phyloP scores from a whole-genome alignment of 2,329 filamentous ascomycete species.

The Graphilbum sp. region DNA sequence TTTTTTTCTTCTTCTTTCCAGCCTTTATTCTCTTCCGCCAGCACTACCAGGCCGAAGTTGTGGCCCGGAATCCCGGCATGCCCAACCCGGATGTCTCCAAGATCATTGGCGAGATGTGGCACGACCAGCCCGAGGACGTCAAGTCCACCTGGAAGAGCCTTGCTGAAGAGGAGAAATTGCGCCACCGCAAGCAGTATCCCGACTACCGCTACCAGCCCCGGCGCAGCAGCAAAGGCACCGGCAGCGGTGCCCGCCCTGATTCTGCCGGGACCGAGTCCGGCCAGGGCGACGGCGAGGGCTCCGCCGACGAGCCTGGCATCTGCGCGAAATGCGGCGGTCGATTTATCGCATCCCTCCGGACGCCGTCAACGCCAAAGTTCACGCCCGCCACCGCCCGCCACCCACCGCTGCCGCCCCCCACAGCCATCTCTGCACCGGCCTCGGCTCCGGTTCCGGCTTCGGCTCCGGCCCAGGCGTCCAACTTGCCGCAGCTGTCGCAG shows the following conservation, averaged over 20 bases:
- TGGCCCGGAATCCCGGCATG: conserved; percentile 69
- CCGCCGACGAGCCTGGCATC: not conserved
- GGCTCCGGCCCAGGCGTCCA: too few relatives aligned
- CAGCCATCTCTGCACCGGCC: too few relatives aligned
- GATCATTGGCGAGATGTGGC: conserved; percentile 91
- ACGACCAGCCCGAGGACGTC: conserved; percentile 52
- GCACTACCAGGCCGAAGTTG: conserved; percentile 71
- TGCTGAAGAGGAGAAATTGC: conserved; percentile 83
- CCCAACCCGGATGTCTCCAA: conserved; percentile 95
- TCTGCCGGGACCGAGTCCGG: conserved; percentile 18
- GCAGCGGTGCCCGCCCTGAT: not conserved
- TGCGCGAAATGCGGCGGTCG: not conserved
- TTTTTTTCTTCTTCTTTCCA: too few relatives aligned
- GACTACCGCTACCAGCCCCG: conserved; percentile 90
- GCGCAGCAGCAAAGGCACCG: conserved; percentile 30
- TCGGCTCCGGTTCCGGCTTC: too few relatives aligned
- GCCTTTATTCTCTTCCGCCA: conserved; percentile 97
- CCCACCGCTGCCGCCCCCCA: not conserved
- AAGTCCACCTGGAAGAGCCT: conserved; percentile 80
- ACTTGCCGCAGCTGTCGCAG: too few relatives aligned
- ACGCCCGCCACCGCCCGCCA: too few relatives aligned
- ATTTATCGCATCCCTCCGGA: not conserved
- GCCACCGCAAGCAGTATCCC: conserved; percentile 79
- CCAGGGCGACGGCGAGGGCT: conserved; percentile 5
- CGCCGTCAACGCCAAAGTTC: not conserved